Conservation (phyloP, 2,329 filamentous ascomycete genomes). For the Pestalotiopsis fici region DNA sequence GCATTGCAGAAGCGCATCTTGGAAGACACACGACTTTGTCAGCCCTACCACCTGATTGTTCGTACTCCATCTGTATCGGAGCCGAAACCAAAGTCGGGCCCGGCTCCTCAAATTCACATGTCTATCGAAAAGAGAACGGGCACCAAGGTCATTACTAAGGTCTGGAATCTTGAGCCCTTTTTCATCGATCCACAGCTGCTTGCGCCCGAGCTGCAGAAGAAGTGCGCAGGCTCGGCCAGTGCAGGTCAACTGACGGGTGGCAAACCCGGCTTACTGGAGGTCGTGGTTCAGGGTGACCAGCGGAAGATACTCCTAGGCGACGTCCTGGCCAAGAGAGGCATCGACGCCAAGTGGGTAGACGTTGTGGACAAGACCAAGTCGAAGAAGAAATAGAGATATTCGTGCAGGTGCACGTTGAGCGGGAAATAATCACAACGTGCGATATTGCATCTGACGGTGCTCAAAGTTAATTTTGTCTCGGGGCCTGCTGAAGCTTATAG, state of each 20-base stretch:
- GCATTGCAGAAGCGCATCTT: conserved; percentile 10
- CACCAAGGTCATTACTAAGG: conserved; percentile 66
- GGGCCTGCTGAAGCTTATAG: background rate
- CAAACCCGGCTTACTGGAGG: conserved; percentile 62
- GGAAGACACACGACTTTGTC: conserved; percentile 9
- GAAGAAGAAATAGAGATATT: conserved; percentile 35
- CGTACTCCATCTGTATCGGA: background rate
- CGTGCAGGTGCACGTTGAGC: background rate
- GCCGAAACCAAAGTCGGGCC: conserved; percentile 61
- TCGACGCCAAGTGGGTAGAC: conserved; percentile 61
- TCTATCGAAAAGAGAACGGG: conserved; percentile 65
- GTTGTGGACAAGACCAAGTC: conserved; percentile 70
- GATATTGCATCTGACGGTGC: background rate
- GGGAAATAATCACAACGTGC: background rate
- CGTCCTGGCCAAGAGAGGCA: conserved; percentile 59
- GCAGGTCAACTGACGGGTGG: conserved; percentile 61
- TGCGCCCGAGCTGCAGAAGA: conserved; percentile 67
- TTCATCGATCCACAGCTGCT: conserved; percentile 59
- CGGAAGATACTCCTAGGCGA: conserved; percentile 56
- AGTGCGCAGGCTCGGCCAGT: conserved; percentile 68
- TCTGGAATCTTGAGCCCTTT: conserved; percentile 63
- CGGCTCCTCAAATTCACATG: conserved; percentile 60
- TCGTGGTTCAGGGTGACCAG: conserved; percentile 69
- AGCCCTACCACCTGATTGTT: conserved; percentile 9
- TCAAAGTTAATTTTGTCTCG: background rate